Base-by-base conservation (phyloP, 1,284 basidiomycete species). In the Sporisorium sorghi region DNA sequence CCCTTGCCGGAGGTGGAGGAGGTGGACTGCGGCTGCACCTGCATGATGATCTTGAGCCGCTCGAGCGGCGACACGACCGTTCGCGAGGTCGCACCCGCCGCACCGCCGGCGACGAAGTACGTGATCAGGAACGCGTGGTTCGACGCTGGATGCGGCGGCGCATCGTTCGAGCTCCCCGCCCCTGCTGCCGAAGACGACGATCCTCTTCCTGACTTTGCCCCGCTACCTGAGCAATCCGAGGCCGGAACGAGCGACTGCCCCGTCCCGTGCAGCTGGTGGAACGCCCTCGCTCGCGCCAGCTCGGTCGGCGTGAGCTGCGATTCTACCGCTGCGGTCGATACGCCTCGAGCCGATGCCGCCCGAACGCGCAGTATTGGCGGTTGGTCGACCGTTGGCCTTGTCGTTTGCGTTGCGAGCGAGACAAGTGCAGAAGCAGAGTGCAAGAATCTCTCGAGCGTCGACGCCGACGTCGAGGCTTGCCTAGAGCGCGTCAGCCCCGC, bases 21-120 rank as follows among this genome's bases (percentile, higher is more conserved):
- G 26, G 65, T 42, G 8, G 42, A 56, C n/a, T 69, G 74, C 3
- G 82, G 82, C 56, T 84, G 83, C 0, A 84, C 73, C 51, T 84
- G 83, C 93, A 96, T 91, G 73, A 97, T 97, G 82, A 97, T 97
- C 86, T 97, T 97, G 53, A 97, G 87, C 58, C 94, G 87, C 82
- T 97, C 95, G 17, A 97, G 86, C 15, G 95, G 94, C 73, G 90
- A 92, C 51, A 97, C 94, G 30, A 97, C 92, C 3, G 95, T 97
- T 62, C 94, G 88, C 70, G 92, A 93, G 10, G 92, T 89, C 0
- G 83, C 83, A 23, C 84, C 85, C 2, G 84, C 84, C 8, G 81
- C 79, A 17, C 93, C 93, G 53, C 93, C 93, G 28, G 93, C 93
- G 86, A 89, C 85, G 80, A 88, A 90, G 62, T 79, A 79, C 5